Base-by-base conservation (phyloP, 495 filamentous ascomycete genomes). In the Aspergillus carlsbadensis region DNA sequence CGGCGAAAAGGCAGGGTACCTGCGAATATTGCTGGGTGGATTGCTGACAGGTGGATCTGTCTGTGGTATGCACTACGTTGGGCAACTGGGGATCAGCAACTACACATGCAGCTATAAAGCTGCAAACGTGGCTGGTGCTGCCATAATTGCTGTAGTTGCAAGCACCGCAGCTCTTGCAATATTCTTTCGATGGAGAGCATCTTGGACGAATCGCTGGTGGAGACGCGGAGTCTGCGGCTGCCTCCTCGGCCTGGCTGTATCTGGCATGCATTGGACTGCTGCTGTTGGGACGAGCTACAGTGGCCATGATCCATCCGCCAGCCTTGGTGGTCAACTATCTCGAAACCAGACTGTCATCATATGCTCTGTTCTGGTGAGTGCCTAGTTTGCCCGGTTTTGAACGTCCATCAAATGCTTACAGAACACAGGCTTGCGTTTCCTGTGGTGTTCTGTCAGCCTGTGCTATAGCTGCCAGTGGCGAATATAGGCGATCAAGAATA, bases 61-160 rank as follows among this genome's bases (percentile, higher is more conserved):
- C 50, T 88, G 87, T 52, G 92, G 87, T 5, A 96, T 96, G 92
- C 90, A 96, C 66, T 96, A 96, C 61, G 73, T 95, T 41, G 90
- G 90, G 22, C 89, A 95, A 63, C 79, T 87, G 11, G 89, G 91
- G 33, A 92, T 94, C 60, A 73, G 76, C 13, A 94, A 96, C 67
- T 96, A 96, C 64, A 59, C 61, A 6, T 83, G 85, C 61, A 58
- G 64, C 10, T 92, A 93, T 57, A 31, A 59, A 7, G 59, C 70
- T 10, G 69, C 65, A 5, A 81, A 84, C 63, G 79, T 96, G n/a
- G 69, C 84, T 7, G 90, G 84, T 2, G 83, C 92, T 5, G 79
- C 81, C 17, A 58, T 88, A 34, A 89, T 95, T 57, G 90, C 91
- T 14, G 75, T 88, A 3, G 75, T 81, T 36, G 88, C 87, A 2